Evolutionary conservation across 495 filamentous ascomycete genomes (phyloP).

Genomic region (Penicillium longicatenatum): DNA sequence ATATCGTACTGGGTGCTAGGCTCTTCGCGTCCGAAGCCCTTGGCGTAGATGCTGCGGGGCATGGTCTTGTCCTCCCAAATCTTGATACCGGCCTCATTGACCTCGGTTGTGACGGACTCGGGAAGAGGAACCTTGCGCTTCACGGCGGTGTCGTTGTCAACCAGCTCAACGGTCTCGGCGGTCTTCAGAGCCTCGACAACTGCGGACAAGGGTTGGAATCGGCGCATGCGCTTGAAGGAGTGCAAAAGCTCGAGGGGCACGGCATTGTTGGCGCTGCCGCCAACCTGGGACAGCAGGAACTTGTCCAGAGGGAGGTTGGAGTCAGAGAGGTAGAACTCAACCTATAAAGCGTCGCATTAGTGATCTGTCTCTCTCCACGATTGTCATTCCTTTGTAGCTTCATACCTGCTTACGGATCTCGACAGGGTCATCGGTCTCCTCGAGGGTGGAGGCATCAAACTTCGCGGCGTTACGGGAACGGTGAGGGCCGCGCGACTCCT

Average conservation of each 20-base stretch:
- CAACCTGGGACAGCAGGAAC: constrained; percentile 75
- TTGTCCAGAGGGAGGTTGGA: constrained; percentile 87
- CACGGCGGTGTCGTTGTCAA: constrained; percentile 66
- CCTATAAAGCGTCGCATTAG: constrained; percentile 50
- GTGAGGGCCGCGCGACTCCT: constrained; percentile 22
- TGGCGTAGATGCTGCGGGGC: constrained; percentile 69
- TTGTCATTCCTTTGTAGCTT: background rate
- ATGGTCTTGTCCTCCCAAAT: constrained; percentile 61
- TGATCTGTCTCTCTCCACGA: background rate
- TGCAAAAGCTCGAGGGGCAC: constrained; percentile 73
- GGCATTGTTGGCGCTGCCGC: constrained; percentile 75
- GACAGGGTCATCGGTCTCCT: constrained; percentile 69
- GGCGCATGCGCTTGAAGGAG: constrained; percentile 90
- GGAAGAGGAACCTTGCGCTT: constrained; percentile 71
- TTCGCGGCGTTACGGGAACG: constrained; percentile 52
- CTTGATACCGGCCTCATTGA: constrained; percentile 48
- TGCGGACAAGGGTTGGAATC: constrained; percentile 80
- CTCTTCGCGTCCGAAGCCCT: constrained; percentile 82
- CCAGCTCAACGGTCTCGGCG: constrained; percentile 67
- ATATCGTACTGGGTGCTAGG: constrained; percentile 84
- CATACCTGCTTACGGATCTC: constrained; percentile 78
- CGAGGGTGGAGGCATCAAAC: constrained; percentile 63
- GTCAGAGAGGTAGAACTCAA: constrained; percentile 97
- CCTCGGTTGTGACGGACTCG: constrained; percentile 42
- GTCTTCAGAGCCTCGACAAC: constrained; percentile 80